phyloP scores from a whole-genome alignment of 78 protist genomes.

The Dictyostelium purpureum region DNA sequence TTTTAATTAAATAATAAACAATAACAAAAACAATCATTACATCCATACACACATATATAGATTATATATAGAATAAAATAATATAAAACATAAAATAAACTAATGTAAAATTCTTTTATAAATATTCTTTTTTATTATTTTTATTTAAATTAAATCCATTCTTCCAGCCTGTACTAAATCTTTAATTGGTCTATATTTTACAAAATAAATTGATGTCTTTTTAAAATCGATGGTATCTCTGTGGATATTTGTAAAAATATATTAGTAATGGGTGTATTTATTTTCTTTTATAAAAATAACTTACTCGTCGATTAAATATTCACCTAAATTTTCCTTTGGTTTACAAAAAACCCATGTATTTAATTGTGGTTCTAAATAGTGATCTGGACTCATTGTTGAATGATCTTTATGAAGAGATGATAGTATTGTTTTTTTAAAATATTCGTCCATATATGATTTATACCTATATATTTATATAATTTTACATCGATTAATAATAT shows the following conservation, averaged over 20 bases:
- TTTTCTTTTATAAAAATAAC: not conserved
- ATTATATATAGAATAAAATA: too few species aligned
- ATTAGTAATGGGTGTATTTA: not conserved
- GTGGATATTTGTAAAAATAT: not conserved
- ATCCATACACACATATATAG: too few species aligned
- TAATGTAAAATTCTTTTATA: too few species aligned
- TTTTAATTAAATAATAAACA: too few species aligned
- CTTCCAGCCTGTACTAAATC: conserved; percentile 27
- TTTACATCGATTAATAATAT: too few species aligned
- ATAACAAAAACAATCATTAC: too few species aligned
- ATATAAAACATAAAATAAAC: too few species aligned
- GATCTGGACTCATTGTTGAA: not conserved
- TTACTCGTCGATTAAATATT: conserved; percentile 33
- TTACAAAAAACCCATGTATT: conserved; percentile 42
- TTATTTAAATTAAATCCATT: conserved; percentile 32
- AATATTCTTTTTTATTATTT: not conserved
- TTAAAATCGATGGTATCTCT: conserved; percentile 45
- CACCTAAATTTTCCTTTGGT: conserved; percentile 32
- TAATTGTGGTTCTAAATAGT: not conserved
- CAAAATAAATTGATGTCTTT: conserved; percentile 24
- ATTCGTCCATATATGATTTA: conserved; percentile 2
- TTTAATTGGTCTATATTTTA: conserved; percentile 30
- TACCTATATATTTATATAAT: not conserved
- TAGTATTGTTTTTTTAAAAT: conserved; percentile 55
- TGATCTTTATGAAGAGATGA: not conserved